phyloP scores from a whole-genome alignment of 371 early-diverging fungal species.

The Syncephalastrum sp. region DNA sequence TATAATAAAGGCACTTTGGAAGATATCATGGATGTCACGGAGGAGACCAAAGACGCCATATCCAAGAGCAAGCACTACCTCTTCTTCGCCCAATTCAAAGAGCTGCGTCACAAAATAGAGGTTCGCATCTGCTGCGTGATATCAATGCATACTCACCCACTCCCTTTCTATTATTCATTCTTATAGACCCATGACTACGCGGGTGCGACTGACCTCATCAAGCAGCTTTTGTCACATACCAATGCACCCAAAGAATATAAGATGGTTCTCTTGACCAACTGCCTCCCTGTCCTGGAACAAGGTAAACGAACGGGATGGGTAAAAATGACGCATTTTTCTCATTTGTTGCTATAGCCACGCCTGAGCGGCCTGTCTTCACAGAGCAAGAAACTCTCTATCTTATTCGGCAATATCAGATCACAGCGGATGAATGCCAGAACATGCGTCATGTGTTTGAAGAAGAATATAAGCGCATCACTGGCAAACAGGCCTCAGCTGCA shows the following conservation, averaged over 20 bases:
- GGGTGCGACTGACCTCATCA: slow-evolving; percentile 7
- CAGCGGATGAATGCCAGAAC: neutral
- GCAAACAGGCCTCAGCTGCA: no score
- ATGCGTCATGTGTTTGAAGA: neutral
- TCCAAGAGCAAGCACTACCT: slow-evolving; percentile 21
- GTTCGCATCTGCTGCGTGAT: neutral
- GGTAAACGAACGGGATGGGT: slow-evolving; percentile 1
- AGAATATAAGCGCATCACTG: no score
- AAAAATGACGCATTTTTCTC: neutral
- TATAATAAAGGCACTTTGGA: slow-evolving; percentile 11
- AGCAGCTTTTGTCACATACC: slow-evolving; percentile 7
- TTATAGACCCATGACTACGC: slow-evolving; percentile 5
- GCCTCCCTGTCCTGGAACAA: slow-evolving; percentile 12
- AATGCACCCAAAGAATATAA: slow-evolving; percentile 18
- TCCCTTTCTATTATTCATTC: neutral
- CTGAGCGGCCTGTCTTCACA: slow-evolving; percentile 9
- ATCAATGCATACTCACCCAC: neutral
- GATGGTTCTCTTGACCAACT: slow-evolving; percentile 14
- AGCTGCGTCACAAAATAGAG: slow-evolving; percentile 14
- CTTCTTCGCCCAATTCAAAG: slow-evolving; percentile 18
- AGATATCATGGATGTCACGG: slow-evolving; percentile 12
- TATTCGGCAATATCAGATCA: slow-evolving; percentile 11
- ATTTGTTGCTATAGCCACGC: neutral
- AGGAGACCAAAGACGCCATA: slow-evolving; percentile 7
- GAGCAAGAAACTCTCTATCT: slow-evolving; percentile 14